These are phyloP conservation scores for Danielozyma ontarioensis DNA, from an alignment of 805 yeast genomes.

Conservation along the genomic window DNA sequence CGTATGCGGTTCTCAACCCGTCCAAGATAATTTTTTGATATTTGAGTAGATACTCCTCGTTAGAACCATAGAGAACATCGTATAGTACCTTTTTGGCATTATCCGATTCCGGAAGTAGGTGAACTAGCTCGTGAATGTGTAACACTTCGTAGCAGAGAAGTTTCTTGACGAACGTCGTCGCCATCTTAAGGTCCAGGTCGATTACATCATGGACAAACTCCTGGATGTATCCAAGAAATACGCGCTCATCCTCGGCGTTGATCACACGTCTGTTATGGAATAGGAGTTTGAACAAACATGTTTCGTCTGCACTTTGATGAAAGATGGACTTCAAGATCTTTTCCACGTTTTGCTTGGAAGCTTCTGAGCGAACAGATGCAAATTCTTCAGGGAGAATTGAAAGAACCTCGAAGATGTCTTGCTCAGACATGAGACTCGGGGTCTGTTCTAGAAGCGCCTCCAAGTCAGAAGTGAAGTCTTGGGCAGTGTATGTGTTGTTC, in stretches of 20 bases:
- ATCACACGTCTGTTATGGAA: constrained; percentile 4
- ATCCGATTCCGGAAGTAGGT: too few species aligned
- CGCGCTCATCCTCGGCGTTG: constrained; percentile 1
- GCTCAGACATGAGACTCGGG: constrained; percentile 4
- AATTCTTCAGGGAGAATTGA: neutral
- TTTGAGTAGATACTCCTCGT: constrained; percentile 2
- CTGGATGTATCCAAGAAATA: constrained; percentile 5
- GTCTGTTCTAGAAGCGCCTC: constrained; percentile 12
- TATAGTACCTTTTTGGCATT: constrained; percentile 3
- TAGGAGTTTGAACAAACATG: constrained; percentile 11
- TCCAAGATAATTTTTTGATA: constrained; percentile 9
- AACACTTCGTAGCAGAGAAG: constrained; percentile 12
- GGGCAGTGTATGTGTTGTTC: constrained; percentile 13
- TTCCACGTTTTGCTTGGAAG: too few species aligned
- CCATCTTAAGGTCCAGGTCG: neutral
- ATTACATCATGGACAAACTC: constrained; percentile 2
- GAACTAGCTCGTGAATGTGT: constrained; percentile 10
- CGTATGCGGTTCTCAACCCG: constrained; percentile 9
- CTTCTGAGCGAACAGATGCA: too few species aligned
- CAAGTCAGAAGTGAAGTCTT: constrained; percentile 24
- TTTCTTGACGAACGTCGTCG: constrained; percentile 9
- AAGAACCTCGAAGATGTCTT: constrained; percentile 14
- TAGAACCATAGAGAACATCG: constrained; percentile 6
- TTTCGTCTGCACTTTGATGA: too few species aligned
- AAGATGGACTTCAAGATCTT: too few species aligned